These are phyloP conservation scores for Aspergillus taichungensis DNA, from an alignment of 495 filamentous ascomycete genomes.

Conservation along the genomic window DNA sequence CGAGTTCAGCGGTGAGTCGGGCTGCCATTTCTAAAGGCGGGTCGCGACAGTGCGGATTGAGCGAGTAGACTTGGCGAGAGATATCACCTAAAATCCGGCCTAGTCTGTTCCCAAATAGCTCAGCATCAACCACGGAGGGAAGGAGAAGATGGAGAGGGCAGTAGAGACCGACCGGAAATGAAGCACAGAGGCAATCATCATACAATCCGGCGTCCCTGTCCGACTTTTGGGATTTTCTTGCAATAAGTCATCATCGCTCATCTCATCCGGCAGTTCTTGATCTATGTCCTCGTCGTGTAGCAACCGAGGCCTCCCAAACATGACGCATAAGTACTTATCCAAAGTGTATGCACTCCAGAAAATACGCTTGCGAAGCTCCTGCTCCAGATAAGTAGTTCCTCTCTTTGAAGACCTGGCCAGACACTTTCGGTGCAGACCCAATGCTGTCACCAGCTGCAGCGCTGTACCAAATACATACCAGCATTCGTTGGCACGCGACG, in stretches of 20 bases:
- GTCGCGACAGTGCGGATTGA: conserved; percentile 32
- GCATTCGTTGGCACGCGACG: conserved; percentile 41
- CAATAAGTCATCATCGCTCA: conserved; percentile 47
- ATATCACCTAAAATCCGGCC: conserved; percentile 37
- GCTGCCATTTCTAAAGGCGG: conserved; percentile 31
- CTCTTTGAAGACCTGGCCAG: conserved; percentile 23
- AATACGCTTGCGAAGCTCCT: conserved; percentile 41
- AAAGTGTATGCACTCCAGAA: conserved; percentile 50
- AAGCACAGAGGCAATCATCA: conserved; percentile 41
- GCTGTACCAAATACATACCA: conserved; percentile 43
- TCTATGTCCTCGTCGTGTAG: conserved; percentile 46
- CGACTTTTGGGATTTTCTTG: conserved; percentile 27
- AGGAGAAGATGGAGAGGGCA: neutral
- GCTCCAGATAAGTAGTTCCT: conserved; percentile 26
- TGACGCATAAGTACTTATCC: conserved; percentile 49
- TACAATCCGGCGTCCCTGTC: conserved; percentile 29
- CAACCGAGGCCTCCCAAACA: conserved; percentile 46
- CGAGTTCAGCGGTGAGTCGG: conserved; percentile 26
- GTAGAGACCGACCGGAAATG: conserved; percentile 28
- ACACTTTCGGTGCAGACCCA: conserved; percentile 34
- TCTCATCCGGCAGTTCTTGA: conserved; percentile 42
- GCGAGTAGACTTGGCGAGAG: conserved; percentile 40
- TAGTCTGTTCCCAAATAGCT: conserved; percentile 19
- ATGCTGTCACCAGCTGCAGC: conserved; percentile 35
- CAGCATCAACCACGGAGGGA: neutral